A percentile compares a stretch with the other conserved stretches of the same genome.
phyloP scores from a whole-genome alignment of 1,284 basidiomycete species.

The Melanopsichium pennsylvanicum region DNA sequence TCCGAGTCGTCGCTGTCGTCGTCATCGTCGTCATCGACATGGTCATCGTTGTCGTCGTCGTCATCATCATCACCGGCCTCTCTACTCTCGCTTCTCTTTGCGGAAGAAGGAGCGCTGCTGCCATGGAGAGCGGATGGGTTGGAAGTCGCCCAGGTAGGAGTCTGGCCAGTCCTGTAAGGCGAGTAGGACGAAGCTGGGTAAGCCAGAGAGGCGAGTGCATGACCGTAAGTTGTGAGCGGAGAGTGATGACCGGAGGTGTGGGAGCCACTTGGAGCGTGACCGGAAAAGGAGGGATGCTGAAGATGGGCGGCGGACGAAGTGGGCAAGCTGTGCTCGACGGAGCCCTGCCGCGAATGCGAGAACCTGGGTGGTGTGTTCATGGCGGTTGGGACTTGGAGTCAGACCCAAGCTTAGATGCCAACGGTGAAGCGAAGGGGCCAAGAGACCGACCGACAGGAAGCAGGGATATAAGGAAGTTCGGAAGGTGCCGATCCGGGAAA shows the following conservation, averaged over 20 bases:
- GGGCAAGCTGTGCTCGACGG: constrained; percentile 30
- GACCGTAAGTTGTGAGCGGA: constrained; percentile 38
- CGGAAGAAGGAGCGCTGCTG: constrained; percentile 17
- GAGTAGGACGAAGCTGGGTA: constrained; percentile 39
- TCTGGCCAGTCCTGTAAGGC: constrained; percentile 23
- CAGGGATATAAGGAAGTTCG: too few relatives aligned
- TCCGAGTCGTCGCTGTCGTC: constrained; percentile 37
- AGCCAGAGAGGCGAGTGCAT: constrained; percentile 43
- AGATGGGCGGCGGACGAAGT: constrained; percentile 31
- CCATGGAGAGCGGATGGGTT: constrained; percentile 29
- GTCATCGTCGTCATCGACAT: too few relatives aligned
- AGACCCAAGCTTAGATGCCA: not conserved
- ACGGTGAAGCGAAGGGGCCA: not conserved
- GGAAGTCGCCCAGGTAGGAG: constrained; percentile 25
- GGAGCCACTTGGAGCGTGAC: constrained; percentile 20
- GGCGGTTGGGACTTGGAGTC: not conserved
- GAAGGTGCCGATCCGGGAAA: not conserved
- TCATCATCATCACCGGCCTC: constrained; percentile 23
- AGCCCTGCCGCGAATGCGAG: constrained; percentile 50
- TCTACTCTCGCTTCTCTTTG: constrained; percentile 29
- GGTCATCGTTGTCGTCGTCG: constrained; percentile 29
- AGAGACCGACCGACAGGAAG: not conserved
- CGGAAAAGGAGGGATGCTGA: constrained; percentile 34
- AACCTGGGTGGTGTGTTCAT: constrained; percentile 50
- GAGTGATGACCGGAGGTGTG: constrained; percentile 32